Conservation (phyloP, 495 filamentous ascomycete species). For the Penicillium paxilli region DNA sequence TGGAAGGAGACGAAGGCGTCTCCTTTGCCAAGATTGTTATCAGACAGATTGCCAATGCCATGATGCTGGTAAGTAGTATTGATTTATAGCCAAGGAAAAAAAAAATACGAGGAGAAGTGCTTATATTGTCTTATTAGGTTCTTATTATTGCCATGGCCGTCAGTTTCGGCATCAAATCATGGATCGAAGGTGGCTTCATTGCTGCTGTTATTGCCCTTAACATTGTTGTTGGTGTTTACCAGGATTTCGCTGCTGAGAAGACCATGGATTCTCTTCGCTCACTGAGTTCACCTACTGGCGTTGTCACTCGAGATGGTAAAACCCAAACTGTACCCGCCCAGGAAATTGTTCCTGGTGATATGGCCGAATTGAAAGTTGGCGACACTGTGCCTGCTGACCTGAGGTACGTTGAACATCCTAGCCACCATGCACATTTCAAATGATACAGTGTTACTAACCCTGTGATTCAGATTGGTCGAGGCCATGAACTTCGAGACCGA, state of each 20-base stretch:
- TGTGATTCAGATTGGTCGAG: constrained; percentile 54
- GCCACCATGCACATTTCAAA: not conserved
- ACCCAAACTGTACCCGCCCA: constrained; percentile 51
- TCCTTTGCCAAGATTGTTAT: constrained; percentile 58
- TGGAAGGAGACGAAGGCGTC: constrained; percentile 60
- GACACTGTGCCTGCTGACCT: constrained; percentile 80
- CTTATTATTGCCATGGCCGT: constrained; percentile 70
- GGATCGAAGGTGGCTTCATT: constrained; percentile 72
- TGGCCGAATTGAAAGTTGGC: constrained; percentile 77
- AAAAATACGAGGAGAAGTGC: not conserved
- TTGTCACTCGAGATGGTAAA: constrained; percentile 54
- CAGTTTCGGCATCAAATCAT: constrained; percentile 66
- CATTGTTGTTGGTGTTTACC: constrained; percentile 66
- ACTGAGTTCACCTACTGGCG: constrained; percentile 62
- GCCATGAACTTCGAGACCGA: constrained; percentile 73
- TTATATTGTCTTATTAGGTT: constrained; percentile 40
- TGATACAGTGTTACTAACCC: not conserved
- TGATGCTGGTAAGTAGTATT: constrained; percentile 53
- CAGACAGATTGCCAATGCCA: constrained; percentile 65
- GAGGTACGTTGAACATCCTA: constrained; percentile 26
- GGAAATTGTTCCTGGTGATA: constrained; percentile 63
- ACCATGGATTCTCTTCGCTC: constrained; percentile 71
- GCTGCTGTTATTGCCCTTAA: constrained; percentile 65
- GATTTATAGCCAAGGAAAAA: not conserved
- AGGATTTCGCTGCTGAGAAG: constrained; percentile 73